Evolutionary conservation across 208 protist species (phyloP).

Genomic region (Trypanosoma platydactyli): DNA sequence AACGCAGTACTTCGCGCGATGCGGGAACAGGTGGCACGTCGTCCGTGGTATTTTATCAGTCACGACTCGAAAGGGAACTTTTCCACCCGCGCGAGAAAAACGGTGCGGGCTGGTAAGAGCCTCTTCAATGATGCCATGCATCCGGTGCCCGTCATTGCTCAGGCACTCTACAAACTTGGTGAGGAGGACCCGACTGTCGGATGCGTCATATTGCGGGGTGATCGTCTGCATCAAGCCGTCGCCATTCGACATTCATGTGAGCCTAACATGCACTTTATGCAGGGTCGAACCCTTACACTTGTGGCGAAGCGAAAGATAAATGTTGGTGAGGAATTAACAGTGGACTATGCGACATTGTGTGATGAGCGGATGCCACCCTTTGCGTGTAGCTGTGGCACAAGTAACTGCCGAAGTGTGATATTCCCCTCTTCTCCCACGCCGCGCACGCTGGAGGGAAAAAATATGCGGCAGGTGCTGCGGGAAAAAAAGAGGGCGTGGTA

Average conservation of each 20-base stretch:
- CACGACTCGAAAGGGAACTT: slow-evolving; percentile 82
- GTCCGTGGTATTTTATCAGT: slow-evolving; percentile 85
- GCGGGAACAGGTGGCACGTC: slow-evolving; percentile 61
- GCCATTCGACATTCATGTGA: slow-evolving; percentile 90
- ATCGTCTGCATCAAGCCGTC: slow-evolving; percentile 69
- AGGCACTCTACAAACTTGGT: slow-evolving; percentile 76
- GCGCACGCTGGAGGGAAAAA: slow-evolving; percentile 64
- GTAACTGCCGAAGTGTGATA: slow-evolving; percentile 83
- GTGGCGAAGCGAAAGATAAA: slow-evolving; percentile 78
- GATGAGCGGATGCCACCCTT: slow-evolving; percentile 81
- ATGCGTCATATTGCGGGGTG: slow-evolving; percentile 71
- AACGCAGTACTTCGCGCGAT: slow-evolving; percentile 62
- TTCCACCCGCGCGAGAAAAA: slow-evolving; percentile 67
- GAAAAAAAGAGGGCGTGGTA: slow-evolving; percentile 78
- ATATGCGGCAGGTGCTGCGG: slow-evolving; percentile 56
- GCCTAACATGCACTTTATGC: slow-evolving; percentile 86
- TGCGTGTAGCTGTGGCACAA: slow-evolving; percentile 78
- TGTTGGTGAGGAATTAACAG: slow-evolving; percentile 84
- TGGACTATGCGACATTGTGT: slow-evolving; percentile 84
- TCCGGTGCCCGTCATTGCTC: slow-evolving; percentile 68
- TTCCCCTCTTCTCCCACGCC: slow-evolving; percentile 67
- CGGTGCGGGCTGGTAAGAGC: slow-evolving; percentile 64
- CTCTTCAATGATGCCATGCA: slow-evolving; percentile 77
- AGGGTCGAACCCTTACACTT: slow-evolving; percentile 76
- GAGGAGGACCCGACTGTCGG: slow-evolving; percentile 72